A percentile compares a stretch with the other conserved stretches of the same genome.
These are phyloP conservation scores for Epichloe uncinata DNA, from an alignment of 2,329 filamentous ascomycete genomes.

Conservation along the genomic window DNA sequence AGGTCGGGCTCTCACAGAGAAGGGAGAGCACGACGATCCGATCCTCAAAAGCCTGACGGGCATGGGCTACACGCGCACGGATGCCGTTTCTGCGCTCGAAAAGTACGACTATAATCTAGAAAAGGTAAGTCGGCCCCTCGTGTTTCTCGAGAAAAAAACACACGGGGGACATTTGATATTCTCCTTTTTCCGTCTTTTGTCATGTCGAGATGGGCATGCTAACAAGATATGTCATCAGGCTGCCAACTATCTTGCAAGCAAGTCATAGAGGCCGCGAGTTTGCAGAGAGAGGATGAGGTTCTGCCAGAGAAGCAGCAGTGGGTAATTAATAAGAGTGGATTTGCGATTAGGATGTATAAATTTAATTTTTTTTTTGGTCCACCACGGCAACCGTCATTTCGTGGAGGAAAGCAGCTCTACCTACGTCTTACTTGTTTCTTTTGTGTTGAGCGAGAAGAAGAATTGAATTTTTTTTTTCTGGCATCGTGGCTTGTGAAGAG, in stretches of 20 bases:
- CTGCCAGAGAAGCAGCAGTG: neutral
- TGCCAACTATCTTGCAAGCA: slow-evolving; percentile 42
- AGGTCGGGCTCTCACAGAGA: slow-evolving; percentile 57
- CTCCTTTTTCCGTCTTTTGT: neutral
- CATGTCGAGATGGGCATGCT: slow-evolving; percentile 3
- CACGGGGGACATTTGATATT: neutral
- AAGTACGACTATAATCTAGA: slow-evolving; percentile 95
- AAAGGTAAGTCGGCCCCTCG: slow-evolving; percentile 49
- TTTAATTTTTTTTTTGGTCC: neutral
- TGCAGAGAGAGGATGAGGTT: neutral
- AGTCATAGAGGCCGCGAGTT: slow-evolving; percentile 26
- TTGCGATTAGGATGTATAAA: neutral
- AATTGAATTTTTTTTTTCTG: too few relatives aligned
- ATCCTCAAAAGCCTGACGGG: slow-evolving; percentile 78
- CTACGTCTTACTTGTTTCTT: neutral
- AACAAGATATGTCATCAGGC: slow-evolving; percentile 22
- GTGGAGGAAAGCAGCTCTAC: neutral
- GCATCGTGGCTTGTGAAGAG: too few relatives aligned
- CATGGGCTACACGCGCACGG: slow-evolving; percentile 72
- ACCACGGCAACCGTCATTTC: neutral
- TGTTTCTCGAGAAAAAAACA: neutral
- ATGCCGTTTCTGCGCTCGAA: slow-evolving; percentile 70
- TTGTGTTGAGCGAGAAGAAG: neutral
- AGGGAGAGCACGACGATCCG: slow-evolving; percentile 76
- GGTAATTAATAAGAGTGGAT: neutral